Percentiles rank a stretch among this genome's conserved stretches.
Conservation (phyloP, 2,329 filamentous ascomycete species). For the Diaporthe australafricana region DNA sequence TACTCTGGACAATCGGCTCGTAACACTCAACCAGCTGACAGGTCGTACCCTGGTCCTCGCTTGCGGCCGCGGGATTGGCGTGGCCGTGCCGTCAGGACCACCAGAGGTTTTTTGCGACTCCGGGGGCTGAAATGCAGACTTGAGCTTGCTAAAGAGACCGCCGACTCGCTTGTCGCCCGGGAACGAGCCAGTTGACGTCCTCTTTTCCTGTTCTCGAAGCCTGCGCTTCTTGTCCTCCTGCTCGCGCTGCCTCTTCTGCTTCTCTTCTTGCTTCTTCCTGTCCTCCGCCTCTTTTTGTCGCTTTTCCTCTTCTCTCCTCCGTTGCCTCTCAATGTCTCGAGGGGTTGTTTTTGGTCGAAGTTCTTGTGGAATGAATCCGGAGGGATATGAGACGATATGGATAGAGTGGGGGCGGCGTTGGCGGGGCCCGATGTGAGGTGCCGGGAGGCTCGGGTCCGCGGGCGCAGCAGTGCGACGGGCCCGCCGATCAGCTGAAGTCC, state of each 20-base stretch:
- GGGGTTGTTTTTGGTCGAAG: constrained; percentile 48
- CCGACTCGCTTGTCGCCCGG: constrained; percentile 49
- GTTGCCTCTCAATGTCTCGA: constrained; percentile 47
- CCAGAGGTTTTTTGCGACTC: constrained; percentile 28
- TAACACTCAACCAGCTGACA: constrained; percentile 37
- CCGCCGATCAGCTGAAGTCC: constrained; percentile 39
- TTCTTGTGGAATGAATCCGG: constrained; percentile 55
- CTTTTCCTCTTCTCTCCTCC: constrained; percentile 62
- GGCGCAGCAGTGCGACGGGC: constrained; percentile 37
- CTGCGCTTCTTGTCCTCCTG: constrained; percentile 41
- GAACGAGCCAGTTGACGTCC: constrained; percentile 44
- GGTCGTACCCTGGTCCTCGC: constrained; percentile 40
- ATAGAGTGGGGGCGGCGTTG: constrained; percentile 66
- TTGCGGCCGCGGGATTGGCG: constrained; percentile 29
- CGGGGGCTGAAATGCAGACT: constrained; percentile 42
- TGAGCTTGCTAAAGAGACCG: constrained; percentile 44
- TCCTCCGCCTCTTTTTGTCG: constrained; percentile 47
- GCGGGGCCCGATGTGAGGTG: constrained; percentile 60
- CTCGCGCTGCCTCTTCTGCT: constrained; percentile 45
- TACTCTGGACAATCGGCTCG: constrained; percentile 31
- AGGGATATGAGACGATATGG: constrained; percentile 61
- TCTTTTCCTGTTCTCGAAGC: constrained; percentile 43
- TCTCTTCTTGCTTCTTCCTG: constrained; percentile 32
- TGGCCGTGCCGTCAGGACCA: constrained; percentile 32
- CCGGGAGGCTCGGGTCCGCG: constrained; percentile 46